These are phyloP conservation scores for Begonia peltatifolia DNA, from an alignment of 306 rosid genomes.

Conservation along the genomic window DNA sequence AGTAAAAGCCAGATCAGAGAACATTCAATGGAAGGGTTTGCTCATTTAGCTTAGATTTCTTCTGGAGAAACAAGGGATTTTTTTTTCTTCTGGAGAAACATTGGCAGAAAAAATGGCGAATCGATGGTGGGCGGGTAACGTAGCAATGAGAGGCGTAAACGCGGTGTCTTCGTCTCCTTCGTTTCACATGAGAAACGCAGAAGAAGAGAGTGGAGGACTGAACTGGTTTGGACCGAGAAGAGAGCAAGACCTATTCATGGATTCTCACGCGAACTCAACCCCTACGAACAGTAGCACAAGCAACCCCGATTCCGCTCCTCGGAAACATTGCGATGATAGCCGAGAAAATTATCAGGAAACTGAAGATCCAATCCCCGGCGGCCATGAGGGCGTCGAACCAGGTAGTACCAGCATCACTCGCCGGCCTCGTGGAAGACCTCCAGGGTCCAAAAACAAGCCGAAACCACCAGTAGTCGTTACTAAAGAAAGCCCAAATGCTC, in stretches of 20 bases:
- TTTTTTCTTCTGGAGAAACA: too few species aligned
- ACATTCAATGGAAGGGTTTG: too few species aligned
- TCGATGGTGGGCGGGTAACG: slow-evolving; percentile 86
- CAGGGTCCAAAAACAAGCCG: slow-evolving; percentile 73
- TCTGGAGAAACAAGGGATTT: neutral
- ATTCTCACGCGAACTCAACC: slow-evolving; percentile 17
- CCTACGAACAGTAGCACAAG: slow-evolving; percentile 26
- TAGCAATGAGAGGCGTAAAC: slow-evolving; percentile 37
- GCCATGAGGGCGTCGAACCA: slow-evolving; percentile 31
- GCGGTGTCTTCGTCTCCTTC: slow-evolving; percentile 38
- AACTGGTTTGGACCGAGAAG: slow-evolving; percentile 11
- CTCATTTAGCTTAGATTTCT: neutral
- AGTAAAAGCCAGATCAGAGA: too few species aligned
- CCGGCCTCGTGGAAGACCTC: slow-evolving; percentile 77
- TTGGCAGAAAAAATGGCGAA: slow-evolving; percentile 36
- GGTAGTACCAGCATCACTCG: slow-evolving; percentile 32
- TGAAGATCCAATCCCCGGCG: slow-evolving; percentile 16
- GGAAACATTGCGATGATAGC: slow-evolving; percentile 25
- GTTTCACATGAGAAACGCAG: slow-evolving; percentile 33
- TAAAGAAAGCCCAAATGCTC: slow-evolving; percentile 75
- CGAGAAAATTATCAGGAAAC: slow-evolving; percentile 17
- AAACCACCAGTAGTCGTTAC: slow-evolving; percentile 63
- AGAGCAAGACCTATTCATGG: slow-evolving; percentile 30
- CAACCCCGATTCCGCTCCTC: slow-evolving; percentile 22
- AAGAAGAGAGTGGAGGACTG: slow-evolving; percentile 11